Evolutionary conservation across 805 yeast genomes (phyloP).

Genomic region (Yarrowia divulgata): DNA sequence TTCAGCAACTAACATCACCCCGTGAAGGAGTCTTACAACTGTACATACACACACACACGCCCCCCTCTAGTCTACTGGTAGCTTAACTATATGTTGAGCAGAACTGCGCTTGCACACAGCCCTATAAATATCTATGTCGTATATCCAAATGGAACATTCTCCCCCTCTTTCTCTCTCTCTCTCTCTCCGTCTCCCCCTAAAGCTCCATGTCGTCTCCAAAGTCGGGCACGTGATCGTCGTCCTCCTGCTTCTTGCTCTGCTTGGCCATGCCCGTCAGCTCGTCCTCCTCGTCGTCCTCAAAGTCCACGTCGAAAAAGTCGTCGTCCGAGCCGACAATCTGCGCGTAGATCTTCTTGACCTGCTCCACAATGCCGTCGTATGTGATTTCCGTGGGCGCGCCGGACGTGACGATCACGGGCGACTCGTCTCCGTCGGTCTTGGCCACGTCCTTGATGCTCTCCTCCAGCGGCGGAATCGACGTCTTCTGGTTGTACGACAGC

Average conservation of each 20-base stretch:
- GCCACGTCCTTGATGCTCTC: constrained; percentile 36
- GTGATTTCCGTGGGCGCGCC: constrained; percentile 64
- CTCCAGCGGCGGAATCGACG: constrained; percentile 40
- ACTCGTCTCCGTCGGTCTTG: not conserved
- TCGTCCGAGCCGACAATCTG: constrained; percentile 90
- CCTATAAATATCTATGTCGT: constrained; percentile 31
- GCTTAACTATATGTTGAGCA: constrained; percentile 21
- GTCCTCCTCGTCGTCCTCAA: constrained; percentile 86
- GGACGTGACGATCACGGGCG: constrained; percentile 10
- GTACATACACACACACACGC: no score
- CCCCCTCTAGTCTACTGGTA: not conserved
- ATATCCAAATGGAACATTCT: not conserved
- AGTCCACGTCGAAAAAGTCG: constrained; percentile 95
- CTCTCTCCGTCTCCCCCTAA: no score
- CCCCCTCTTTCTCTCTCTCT: no score
- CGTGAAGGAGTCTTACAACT: no score
- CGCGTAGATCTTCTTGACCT: constrained; percentile 75
- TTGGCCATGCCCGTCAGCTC: constrained; percentile 43
- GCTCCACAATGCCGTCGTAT: constrained; percentile 88
- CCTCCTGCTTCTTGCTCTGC: constrained; percentile 27
- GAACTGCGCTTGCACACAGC: constrained; percentile 3
- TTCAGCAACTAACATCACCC: no score
- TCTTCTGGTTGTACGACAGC: constrained; percentile 64
- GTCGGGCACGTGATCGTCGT: constrained; percentile 44
- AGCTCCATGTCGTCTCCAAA: constrained; percentile 47